phyloP scores from a whole-genome alignment of 2,329 filamentous ascomycete genomes.

The Fusarium fujikuroi region DNA sequence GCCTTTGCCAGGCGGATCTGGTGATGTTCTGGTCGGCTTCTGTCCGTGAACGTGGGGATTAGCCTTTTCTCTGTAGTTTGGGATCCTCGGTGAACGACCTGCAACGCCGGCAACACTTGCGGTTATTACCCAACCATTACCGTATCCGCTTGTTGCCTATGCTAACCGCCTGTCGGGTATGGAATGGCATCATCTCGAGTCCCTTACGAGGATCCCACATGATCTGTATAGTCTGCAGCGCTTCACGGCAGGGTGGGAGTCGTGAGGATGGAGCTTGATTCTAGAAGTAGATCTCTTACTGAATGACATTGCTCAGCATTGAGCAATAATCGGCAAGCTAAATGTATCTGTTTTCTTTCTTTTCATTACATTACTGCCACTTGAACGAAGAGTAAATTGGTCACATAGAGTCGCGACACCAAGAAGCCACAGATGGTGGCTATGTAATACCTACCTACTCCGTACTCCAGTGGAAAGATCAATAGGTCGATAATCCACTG shows the following conservation, averaged over 20 bases:
- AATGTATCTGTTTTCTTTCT: neutral
- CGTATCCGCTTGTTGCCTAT: constrained; percentile 42
- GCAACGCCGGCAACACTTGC: constrained; percentile 17
- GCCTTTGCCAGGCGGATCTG: constrained; percentile 10
- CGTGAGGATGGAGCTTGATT: constrained; percentile 10
- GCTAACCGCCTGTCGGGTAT: constrained; percentile 38
- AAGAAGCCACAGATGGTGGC: neutral
- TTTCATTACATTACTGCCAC: neutral
- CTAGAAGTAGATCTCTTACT: neutral
- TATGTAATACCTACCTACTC: neutral
- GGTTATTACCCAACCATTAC: constrained; percentile 36
- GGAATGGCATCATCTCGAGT: constrained; percentile 10
- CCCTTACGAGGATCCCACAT: constrained; percentile 34
- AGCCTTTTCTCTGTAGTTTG: neutral
- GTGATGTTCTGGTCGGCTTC: constrained; percentile 29
- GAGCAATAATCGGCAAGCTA: neutral
- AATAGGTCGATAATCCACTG: neutral
- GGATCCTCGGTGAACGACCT: constrained; percentile 15
- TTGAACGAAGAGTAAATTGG: neutral
- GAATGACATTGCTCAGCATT: neutral
- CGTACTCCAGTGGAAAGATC: neutral
- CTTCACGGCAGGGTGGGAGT: constrained; percentile 23
- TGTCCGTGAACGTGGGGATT: constrained; percentile 22
- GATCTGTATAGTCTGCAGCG: constrained; percentile 39
- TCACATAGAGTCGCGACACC: neutral